Conservation (phyloP, 1,284 basidiomycete species). For the Bjerkandera adusta region DNA sequence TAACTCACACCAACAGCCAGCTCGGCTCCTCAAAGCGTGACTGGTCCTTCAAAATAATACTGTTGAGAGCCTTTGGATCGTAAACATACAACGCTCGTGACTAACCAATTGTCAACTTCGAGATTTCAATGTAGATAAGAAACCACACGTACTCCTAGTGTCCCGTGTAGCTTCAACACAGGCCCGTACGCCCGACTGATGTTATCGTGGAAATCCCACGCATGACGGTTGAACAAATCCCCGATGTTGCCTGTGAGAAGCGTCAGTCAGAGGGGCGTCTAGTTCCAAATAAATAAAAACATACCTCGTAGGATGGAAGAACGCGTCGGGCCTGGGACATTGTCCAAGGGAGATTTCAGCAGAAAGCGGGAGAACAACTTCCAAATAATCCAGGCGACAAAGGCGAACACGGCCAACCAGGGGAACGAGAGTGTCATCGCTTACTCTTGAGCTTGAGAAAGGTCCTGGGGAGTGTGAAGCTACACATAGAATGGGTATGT, state of each 20-base stretch:
- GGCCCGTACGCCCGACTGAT: slow-evolving; percentile 5
- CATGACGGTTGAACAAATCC: slow-evolving; percentile 6
- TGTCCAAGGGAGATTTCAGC: slow-evolving; percentile 5
- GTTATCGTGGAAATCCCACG: slow-evolving; percentile 4
- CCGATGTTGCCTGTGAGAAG: slow-evolving; percentile 3
- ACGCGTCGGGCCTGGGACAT: slow-evolving; percentile 5
- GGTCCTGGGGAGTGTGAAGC: too few relatives aligned
- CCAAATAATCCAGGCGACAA: too few relatives aligned
- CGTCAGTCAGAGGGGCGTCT: not conserved
- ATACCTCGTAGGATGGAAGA: slow-evolving; percentile 7
- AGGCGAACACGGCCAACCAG: too few relatives aligned
- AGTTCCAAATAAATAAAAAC: too few relatives aligned
- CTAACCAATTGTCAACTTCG: too few relatives aligned
- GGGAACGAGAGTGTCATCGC: too few relatives aligned
- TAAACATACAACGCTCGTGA: slow-evolving; percentile 7
- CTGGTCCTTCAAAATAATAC: slow-evolving; percentile 10
- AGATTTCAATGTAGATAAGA: not conserved
- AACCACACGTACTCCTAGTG: slow-evolving; percentile 19
- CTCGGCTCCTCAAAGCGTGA: slow-evolving; percentile 6
- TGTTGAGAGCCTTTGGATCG: slow-evolving; percentile 7
- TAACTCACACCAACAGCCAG: slow-evolving; percentile 8
- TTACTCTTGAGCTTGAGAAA: too few relatives aligned
- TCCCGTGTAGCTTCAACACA: slow-evolving; percentile 6
- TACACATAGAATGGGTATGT: too few relatives aligned
- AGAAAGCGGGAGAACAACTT: too few relatives aligned